Percentiles rank a stretch among this genome's conserved stretches.
phyloP scores from a whole-genome alignment of 441 rosid genomes.

The Erysimum cheiri region DNA sequence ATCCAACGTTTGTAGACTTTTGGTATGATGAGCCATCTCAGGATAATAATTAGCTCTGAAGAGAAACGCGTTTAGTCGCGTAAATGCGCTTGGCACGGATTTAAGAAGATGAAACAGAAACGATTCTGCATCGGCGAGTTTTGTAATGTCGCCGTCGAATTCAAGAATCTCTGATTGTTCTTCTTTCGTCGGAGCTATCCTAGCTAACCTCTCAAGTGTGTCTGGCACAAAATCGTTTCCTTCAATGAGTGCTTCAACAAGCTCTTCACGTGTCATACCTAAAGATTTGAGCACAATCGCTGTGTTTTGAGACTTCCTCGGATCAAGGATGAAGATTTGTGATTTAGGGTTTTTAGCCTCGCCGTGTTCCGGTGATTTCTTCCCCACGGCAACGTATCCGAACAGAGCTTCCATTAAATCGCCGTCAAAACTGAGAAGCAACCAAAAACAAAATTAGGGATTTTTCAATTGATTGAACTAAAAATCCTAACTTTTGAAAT shows the following conservation, averaged over 20 bases:
- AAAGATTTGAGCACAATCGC: slow-evolving; percentile 79
- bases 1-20: slow-evolving; percentile 59
- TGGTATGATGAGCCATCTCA: slow-evolving; percentile 60
- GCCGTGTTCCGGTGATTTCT: slow-evolving; percentile 48
- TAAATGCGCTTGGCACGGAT: slow-evolving; percentile 77
- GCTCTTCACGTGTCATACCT: slow-evolving; percentile 33
- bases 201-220: slow-evolving; percentile 27
- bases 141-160: slow-evolving; percentile 59
- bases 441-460: not conserved
- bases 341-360: slow-evolving; percentile 34
- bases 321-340: slow-evolving; percentile 66
- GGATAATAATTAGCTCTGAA: slow-evolving; percentile 72
- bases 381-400: slow-evolving; percentile 68
- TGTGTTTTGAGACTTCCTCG: slow-evolving; percentile 79
- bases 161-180: slow-evolving; percentile 64
- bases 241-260: slow-evolving; percentile 16
- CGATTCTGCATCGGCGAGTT: slow-evolving; percentile 78
- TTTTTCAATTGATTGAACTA: not conserved
- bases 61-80: slow-evolving; percentile 65
- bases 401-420: slow-evolving; percentile 90
- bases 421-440: slow-evolving; percentile 64
- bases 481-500: not conserved
- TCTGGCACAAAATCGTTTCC: slow-evolving; percentile 31
- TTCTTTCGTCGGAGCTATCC: slow-evolving; percentile 59
- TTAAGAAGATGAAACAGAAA: slow-evolving; percentile 77